phyloP scores from a whole-genome alignment of 1,284 basidiomycete genomes.

The Ceratobasidium sp. region DNA sequence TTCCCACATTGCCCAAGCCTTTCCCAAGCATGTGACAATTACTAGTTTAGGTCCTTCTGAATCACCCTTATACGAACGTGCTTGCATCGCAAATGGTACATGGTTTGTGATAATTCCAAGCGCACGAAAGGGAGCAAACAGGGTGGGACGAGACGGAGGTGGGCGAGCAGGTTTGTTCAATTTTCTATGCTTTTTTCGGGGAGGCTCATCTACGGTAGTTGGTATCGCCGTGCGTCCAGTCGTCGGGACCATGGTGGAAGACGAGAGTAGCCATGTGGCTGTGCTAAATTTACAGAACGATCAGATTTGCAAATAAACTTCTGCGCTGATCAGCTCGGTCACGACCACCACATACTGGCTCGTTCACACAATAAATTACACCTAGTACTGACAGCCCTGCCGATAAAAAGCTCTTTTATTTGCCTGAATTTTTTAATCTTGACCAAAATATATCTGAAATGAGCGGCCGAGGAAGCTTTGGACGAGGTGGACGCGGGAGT shows the following conservation, averaged over 20 bases:
- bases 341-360: not conserved
- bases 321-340: not conserved
- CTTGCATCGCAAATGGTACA: conserved; percentile 90
- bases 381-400: not conserved
- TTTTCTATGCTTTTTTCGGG: conserved; percentile 32
- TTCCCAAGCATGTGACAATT: conserved; percentile 89
- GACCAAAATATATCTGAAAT: conserved; percentile 50
- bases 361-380: not conserved
- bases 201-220: not conserved
- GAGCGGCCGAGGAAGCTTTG: conserved; percentile 58
- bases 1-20: conserved; percentile 96
- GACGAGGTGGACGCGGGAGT: conserved; percentile 51
- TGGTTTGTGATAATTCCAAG: conserved; percentile 93
- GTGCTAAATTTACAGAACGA: conserved; percentile 41
- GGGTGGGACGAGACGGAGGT: conserved; percentile 46
- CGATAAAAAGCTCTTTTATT: not conserved
- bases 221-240: not conserved
- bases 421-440: not conserved
- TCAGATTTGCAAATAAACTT: conserved; percentile 33
- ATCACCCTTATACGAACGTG: conserved; percentile 86
- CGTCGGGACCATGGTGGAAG: conserved; percentile 23
- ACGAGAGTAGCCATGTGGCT: conserved; percentile 12
- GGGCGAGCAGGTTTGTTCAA: not conserved
- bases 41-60: conserved; percentile 83
- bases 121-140: conserved; percentile 96